Evolutionary conservation across 164 flowering plant genomes (phyloP).

Genomic region (Nelumbo lutea): DNA sequence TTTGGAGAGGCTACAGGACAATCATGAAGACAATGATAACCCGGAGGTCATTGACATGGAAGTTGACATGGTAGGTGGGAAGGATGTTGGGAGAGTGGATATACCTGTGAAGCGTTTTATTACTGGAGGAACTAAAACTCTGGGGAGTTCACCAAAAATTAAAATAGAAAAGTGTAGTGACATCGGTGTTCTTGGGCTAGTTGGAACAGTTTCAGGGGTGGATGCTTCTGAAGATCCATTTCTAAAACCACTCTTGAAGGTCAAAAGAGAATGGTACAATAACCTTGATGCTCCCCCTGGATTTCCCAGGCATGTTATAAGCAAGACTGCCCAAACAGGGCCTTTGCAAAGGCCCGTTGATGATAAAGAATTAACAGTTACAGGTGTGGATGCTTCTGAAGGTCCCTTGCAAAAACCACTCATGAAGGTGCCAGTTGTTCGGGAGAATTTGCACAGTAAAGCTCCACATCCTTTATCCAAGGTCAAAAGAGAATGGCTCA

Average conservation of each 20-base stretch:
- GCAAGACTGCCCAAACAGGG: no score
- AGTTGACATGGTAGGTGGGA: constrained; percentile 32
- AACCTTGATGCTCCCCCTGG: no score
- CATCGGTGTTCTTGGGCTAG: not conserved
- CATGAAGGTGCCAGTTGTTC: not conserved
- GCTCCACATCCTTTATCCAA: not conserved
- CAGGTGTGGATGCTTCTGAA: no score
- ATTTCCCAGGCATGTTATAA: no score
- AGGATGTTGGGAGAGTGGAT: constrained; percentile 22
- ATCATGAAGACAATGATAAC: not conserved
- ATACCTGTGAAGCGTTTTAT: constrained; percentile 1
- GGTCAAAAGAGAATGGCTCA: not conserved
- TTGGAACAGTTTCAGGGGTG: not conserved
- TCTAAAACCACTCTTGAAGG: no score
- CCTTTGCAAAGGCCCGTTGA: no score
- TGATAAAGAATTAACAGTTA: no score
- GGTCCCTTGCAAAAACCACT: not conserved
- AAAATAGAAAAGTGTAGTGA: not conserved
- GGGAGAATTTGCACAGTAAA: not conserved
- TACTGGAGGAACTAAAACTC: not conserved
- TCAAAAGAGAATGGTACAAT: no score
- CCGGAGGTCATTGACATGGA: constrained; percentile 25
- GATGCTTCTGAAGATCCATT: no score
- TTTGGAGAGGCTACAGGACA: not conserved
- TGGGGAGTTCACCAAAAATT: not conserved